Base-by-base conservation (phyloP, 306 rosid species). In the Styphnolobium japonicum region DNA sequence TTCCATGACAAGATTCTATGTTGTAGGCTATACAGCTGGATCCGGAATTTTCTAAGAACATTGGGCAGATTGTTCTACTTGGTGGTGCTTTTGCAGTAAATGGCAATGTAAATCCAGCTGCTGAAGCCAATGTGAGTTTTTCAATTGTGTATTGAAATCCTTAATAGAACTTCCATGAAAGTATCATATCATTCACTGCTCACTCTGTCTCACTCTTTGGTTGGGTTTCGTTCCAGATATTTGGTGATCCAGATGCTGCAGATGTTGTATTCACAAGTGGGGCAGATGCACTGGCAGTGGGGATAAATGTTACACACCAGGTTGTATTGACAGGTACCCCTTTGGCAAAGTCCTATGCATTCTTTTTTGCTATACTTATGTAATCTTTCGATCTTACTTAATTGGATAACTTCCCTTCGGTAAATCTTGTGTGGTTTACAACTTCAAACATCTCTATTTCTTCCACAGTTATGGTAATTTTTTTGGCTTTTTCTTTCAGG, bases 161-260 rank as follows among this genome's bases (percentile, higher is more conserved):
- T 52, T 14, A 52, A 34, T 82, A 40, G 52, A 65, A 62, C 40
- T 45, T 66, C 62, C 15, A 7, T 51, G 21, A 62, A 66, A 70
- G n/a, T 56, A 56, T 33, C 10, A 12, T 51, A 40, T 22, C 11
- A 14, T 22, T 74, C 16, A 18, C 77, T 27, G 53, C 31, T 69
- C 57, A 16, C 37, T 63, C 55, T 82, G 23, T 40, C 75, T 46
- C 68, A 76, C 62, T 58, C 63, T 76, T 62, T n/a, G 61, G 55
- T 58, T 79, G 40, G 42, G 46, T 58, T 63, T 81, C 64, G 12
- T 57, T 46, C 49, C 79, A 94, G 98, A 89, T 90, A 72, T 92
- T 87, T 82, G 97, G 98, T 62, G 98, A 94, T 80, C 97, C 98
- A 23, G 97, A 92, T 58, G 97, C 98, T 83, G 97, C 98, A 64